Base-by-base conservation (phyloP, 176 grass and related monocot genomes). In the Oryza longistaminata region DNA sequence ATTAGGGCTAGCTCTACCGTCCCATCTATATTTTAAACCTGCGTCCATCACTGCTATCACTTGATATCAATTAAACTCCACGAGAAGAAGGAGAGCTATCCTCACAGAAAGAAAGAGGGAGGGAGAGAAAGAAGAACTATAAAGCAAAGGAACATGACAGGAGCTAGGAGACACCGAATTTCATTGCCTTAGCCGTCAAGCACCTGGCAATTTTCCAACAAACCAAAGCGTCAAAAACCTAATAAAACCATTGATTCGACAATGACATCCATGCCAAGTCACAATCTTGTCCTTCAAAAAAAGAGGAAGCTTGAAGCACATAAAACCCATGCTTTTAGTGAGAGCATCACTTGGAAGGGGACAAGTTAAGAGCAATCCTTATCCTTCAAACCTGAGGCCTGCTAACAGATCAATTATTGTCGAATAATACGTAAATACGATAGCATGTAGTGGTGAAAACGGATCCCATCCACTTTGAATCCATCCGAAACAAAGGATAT, bases 331-430 rank as follows among this genome's bases (percentile, higher is more conserved):
- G 50, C 7, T 64, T 55, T 34, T 42, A 6, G 31, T 67, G 75
- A 53, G 34, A 53, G 34, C 73, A 77, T 85, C 42, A n/a, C 22
- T 66, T 60, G 46, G 52, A 78, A 27, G 1, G 24, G 9, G 74
- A 85, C 74, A 81, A 34, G 45, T 16, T 15, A 52, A 58, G 53
- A 58, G 62, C 62, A 6, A 75, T 74, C 64, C 85, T 87, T 87
- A 75, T 81, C 77, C 24, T 39, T 61, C 42, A 2, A 48, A 60
- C 19, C 76, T 14, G 27, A 39, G 58, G 69, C 7, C 21, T 3
- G 13, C 55, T 16, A 52, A 52, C 13, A 46, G 2, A 46, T 46
- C 3, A 46, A 12, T 12, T 40, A 40, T 12, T 46, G 10, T 46
- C 12, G 44, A 12, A 0, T 12, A 46, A 46, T 46, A 2, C 3